These are phyloP conservation scores for Zygosaccharomyces pseudobailii DNA, from an alignment of 1,139 yeast species.

Conservation along the genomic window DNA sequence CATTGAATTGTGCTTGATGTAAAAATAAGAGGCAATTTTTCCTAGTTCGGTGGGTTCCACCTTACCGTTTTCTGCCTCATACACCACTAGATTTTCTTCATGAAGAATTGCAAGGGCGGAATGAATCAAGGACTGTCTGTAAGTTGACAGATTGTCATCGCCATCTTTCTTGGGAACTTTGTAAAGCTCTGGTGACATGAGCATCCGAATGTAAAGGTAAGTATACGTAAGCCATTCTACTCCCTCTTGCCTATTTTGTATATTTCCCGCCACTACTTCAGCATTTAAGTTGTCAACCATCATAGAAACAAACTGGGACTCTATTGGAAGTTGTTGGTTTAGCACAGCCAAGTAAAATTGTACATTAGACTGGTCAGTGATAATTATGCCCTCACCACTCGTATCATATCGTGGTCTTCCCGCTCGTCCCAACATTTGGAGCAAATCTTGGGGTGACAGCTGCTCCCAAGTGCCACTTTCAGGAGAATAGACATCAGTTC, in stretches of 20 bases:
- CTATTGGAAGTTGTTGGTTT: conserved; percentile 89
- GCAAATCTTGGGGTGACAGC: conserved; percentile 85
- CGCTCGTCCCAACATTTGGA: conserved; percentile 96
- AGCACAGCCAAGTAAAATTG: conserved; percentile 84
- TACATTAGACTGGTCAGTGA: conserved; percentile 79
- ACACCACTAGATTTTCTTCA: conserved; percentile 53
- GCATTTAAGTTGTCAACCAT: conserved; percentile 80
- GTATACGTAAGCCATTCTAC: conserved; percentile 76
- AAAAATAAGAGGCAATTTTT: conserved; percentile 79
- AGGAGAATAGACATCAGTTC: conserved; percentile 92
- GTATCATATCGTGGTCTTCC: conserved; percentile 94
- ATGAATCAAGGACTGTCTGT: conserved; percentile 65
- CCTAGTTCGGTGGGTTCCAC: conserved; percentile 72
- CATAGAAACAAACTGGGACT: conserved; percentile 72
- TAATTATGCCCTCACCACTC: conserved; percentile 90
- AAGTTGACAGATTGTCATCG: conserved; percentile 46
- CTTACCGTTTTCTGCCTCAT: conserved; percentile 46
- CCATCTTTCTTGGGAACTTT: conserved; percentile 55
- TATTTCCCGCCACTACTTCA: conserved; percentile 72
- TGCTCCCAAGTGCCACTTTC: conserved; percentile 86
- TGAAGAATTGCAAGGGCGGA: conserved; percentile 64
- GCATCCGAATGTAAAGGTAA: conserved; percentile 78
- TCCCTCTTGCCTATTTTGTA: conserved; percentile 60
- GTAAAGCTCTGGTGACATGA: conserved; percentile 65
- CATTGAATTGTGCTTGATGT: conserved; percentile 73